Evolutionary conservation across 495 filamentous ascomycete species (phyloP).

Genomic region (Penicillium salamii): DNA sequence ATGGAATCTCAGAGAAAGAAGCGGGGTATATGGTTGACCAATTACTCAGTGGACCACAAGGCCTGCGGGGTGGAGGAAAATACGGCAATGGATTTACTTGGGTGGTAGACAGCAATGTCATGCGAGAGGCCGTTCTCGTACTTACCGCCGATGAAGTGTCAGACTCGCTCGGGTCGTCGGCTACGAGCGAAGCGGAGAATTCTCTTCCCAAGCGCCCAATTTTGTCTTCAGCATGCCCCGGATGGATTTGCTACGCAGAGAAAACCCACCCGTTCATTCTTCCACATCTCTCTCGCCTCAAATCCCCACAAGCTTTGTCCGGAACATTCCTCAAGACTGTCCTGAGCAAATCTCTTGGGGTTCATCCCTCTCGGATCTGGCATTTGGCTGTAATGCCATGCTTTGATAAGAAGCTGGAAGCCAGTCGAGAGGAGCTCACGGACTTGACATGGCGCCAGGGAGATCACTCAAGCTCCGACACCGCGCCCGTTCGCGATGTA

Average conservation of each 20-base stretch:
- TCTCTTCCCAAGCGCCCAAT: constrained; percentile 64
- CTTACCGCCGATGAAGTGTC: constrained; percentile 77
- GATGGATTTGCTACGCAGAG: constrained; percentile 98
- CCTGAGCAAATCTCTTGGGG: constrained; percentile 64
- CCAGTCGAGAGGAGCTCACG: constrained; percentile 88
- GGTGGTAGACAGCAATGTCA: constrained; percentile 81
- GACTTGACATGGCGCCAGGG: constrained; percentile 63
- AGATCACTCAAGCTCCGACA: constrained; percentile 19
- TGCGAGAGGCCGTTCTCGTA: constrained; percentile 73
- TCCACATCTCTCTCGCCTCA: constrained; percentile 84
- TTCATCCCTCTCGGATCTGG: constrained; percentile 82
- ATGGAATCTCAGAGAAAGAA: constrained; percentile 66
- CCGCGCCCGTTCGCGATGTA: constrained; percentile 71
- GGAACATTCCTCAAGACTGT: constrained; percentile 87
- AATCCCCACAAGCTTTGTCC: constrained; percentile 88
- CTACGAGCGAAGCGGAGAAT: constrained; percentile 7
- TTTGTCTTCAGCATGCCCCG: constrained; percentile 87
- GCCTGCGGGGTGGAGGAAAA: constrained; percentile 64
- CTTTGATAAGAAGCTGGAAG: constrained; percentile 98
- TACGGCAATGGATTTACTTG: constrained; percentile 77
- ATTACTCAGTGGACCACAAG: constrained; percentile 67
- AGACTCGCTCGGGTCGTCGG: constrained; percentile 30
- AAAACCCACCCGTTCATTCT: constrained; percentile 93
- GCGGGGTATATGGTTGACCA: constrained; percentile 81
- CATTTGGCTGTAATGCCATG: constrained; percentile 95